Evolutionary conservation across 2,329 filamentous ascomycete genomes (phyloP), one percentile per base, ranked within the genome.

Genomic region (Zymoseptoria passerinii): DNA sequence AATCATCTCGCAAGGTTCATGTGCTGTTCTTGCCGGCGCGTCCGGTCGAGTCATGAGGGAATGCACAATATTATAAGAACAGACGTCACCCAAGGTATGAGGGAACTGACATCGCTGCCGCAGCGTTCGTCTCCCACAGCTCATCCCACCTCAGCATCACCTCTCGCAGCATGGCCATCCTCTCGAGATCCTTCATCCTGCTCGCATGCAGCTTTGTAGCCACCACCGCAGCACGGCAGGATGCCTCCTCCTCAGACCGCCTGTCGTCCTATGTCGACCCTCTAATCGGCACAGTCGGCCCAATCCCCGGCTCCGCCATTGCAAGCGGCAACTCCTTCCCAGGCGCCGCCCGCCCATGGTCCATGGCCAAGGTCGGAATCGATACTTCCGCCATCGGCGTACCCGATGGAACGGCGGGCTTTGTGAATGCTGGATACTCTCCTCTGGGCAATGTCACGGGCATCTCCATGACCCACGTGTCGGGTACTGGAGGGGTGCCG

Each of bases 251-350:
- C 19, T 5, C 49, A 20, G 49, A 20, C 19, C 50, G 56, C 23
- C 51, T 57, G 9, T 50, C 60, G n/a, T 48, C 50, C 20, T 74
- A 73, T 67, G 77, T 79, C 8, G 77, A 79, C 58, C 71, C 75
- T 1, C 74, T 79, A 50, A 78, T 79, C 19, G 77, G 77, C 6
- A 76, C 76, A 0, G 76, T 78, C 62, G 77, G 77, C 7, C 74
- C 75, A 0, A 74, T 73, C 35, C 63, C 74, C 3, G 76, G 76
- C 2, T 68, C 70, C 7, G 64, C 59, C 40, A 75, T 73, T 61
- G 73, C 71, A 8, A 73, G 73, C 8, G 74, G 74, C 28, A 72
- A 76, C 57, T 69, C 73, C 10, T 76, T 75, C 50, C 72, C 74
- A 4, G 74, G 74, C 8, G 69, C 69, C 4, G 62, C 70, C 6